phyloP scores from a whole-genome alignment of 345 rosid species.

The Melaleuca alternifolia region DNA sequence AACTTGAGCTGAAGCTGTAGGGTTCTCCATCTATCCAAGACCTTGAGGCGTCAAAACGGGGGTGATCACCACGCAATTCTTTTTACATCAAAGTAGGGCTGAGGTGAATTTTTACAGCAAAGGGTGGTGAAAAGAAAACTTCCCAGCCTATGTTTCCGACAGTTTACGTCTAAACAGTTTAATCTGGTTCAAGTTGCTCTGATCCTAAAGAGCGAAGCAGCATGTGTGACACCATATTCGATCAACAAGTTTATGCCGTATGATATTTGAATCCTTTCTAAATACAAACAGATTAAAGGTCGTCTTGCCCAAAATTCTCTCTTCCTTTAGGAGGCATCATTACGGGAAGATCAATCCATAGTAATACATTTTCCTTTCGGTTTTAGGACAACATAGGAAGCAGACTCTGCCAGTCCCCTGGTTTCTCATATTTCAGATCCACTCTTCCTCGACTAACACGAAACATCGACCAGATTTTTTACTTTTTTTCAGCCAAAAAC shows the following conservation, averaged over 20 bases:
- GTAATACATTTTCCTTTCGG: too few relatives aligned
- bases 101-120: not conserved
- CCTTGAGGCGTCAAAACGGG: accelerated
- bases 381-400: too few relatives aligned
- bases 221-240: too few relatives aligned
- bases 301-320: not conserved
- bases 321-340: not conserved
- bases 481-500: too few relatives aligned
- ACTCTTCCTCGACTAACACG: too few relatives aligned
- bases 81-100: not conserved
- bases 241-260: too few relatives aligned
- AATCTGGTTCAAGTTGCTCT: not conserved
- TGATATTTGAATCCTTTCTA: not conserved
- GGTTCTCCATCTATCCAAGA: not conserved
- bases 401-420: too few relatives aligned
- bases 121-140: not conserved
- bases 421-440: too few relatives aligned
- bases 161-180: not conserved
- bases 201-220: not conserved
- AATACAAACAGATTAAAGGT: not conserved
- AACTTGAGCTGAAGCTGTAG: not conserved
- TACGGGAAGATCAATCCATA: not conserved
- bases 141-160: not conserved
- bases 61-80: not conserved
- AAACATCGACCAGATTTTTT: too few relatives aligned